Base-by-base conservation (phyloP, 1,284 basidiomycete genomes). In the Sanghuangporus weigelae region DNA sequence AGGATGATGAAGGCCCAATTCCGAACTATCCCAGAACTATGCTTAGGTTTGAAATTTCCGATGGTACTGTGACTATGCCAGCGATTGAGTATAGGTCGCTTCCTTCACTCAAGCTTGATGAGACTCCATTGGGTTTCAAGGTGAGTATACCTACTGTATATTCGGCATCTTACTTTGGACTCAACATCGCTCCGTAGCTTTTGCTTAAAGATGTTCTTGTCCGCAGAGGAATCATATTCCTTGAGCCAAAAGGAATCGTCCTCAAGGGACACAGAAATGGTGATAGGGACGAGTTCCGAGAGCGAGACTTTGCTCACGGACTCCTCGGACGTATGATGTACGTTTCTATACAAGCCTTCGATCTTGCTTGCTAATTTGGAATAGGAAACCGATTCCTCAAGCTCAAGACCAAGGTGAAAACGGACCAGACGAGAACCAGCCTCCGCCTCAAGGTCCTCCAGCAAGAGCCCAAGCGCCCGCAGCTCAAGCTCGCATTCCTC, bases 21-120 rank as follows among this genome's bases (percentile, higher is more conserved):
- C 90, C 90, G 1, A 87, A 83, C 65, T 93, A 88, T 71, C 83
- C 89, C 4, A 76, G 88, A 53, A 81, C 83, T 38, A 90, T 89
- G 83, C 77, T 93, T 59, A 80, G 76, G 42, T 78, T 93, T 39
- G 78, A 85, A 66, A 73, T 93, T 56, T 86, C 81, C 63, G 91
- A 93, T 69, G 90, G 90, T 26, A 70, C 75, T 2, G 81, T 79
- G 1, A 79, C 73, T 1, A 71, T 92, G 21, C 78, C 79, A n/a
- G 90, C 87, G 1, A 84, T 92, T 65, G 90, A 93, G 70, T 89
- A 84, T 67, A 80, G 80, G 51, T 73, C 75, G 10, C 69, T 93
- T 39, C 81, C 84, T 4, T 76, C 84, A 53, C 67, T 93, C 16
- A 78, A 81, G 56, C 79, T 93, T 1, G 87, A 85, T 10, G 80